phyloP scores from a whole-genome alignment of 352 stramenopile genomes.

The Globisporangium cystogenes region DNA sequence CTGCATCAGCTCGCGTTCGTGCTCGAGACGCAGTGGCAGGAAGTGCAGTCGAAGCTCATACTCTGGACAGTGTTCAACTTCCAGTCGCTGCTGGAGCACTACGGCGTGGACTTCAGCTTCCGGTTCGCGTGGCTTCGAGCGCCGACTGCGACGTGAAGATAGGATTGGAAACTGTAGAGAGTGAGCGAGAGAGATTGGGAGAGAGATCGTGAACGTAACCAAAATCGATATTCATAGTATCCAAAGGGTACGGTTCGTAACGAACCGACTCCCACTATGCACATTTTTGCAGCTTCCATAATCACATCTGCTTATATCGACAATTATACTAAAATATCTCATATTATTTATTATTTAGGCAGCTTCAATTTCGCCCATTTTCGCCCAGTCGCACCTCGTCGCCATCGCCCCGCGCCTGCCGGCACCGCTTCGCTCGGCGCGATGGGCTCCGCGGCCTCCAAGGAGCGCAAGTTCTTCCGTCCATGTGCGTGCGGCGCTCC shows the following conservation, averaged over 20 bases:
- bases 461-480: slow-evolving; percentile 42
- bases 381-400: neutral
- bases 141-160: too few species aligned
- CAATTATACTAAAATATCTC: too few species aligned
- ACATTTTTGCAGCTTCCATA: too few species aligned
- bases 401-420: neutral
- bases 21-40: slow-evolving; percentile 20
- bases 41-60: slow-evolving; percentile 26
- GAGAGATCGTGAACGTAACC: too few species aligned
- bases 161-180: too few species aligned
- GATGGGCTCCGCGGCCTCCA: slow-evolving; percentile 41
- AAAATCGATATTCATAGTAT: too few species aligned
- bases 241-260: too few species aligned
- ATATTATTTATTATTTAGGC: too few species aligned
- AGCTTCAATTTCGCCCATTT: neutral
- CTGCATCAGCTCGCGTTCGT: slow-evolving; percentile 29
- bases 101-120: slow-evolving; percentile 13
- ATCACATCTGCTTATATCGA: too few species aligned
- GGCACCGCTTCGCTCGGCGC: neutral
- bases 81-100: slow-evolving; percentile 24
- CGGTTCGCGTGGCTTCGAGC: slow-evolving; percentile 5
- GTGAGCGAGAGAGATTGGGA: too few species aligned
- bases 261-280: too few species aligned
- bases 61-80: slow-evolving; percentile 30
- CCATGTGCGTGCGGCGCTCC: slow-evolving; percentile 31